Conservation (phyloP, 352 stramenopile species). For the Achlya hypogyna region DNA sequence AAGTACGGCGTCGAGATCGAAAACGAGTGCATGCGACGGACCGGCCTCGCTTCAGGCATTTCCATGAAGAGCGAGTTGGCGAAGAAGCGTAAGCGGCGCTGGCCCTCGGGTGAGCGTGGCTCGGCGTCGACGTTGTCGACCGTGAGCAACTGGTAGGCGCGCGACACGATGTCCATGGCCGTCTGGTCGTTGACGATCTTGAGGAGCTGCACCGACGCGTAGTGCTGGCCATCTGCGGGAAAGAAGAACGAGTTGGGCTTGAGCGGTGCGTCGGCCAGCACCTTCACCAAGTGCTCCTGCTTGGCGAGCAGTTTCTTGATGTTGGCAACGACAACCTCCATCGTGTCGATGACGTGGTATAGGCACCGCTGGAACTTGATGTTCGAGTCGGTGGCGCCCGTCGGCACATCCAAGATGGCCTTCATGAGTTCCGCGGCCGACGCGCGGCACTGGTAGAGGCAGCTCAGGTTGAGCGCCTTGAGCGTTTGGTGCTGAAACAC, state of each 20-base stretch:
- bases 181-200: not conserved
- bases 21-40: conserved; percentile 5
- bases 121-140: conserved; percentile 24
- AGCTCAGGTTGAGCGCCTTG: conserved; percentile 20
- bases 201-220: conserved; percentile 13
- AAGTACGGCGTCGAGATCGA: conserved; percentile 8
- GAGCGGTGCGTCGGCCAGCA: conserved; percentile 18
- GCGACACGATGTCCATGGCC: conserved; percentile 20
- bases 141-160: conserved; percentile 20
- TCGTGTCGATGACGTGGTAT: conserved; percentile 20
- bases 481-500: conserved; percentile 12
- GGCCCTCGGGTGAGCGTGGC: conserved; percentile 16
- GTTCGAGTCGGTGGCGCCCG: conserved; percentile 8
- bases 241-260: conserved; percentile 25
- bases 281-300: conserved; percentile 16
- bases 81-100: conserved; percentile 15
- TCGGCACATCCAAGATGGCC: conserved; percentile 23
- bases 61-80: conserved; percentile 21
- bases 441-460: conserved; percentile 18
- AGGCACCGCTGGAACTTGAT: conserved; percentile 24
- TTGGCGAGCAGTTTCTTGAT: conserved; percentile 20
- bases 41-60: conserved; percentile 6
- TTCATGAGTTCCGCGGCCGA: conserved; percentile 26
- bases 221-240: conserved; percentile 12
- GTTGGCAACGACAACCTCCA: conserved; percentile 9